phyloP scores from a whole-genome alignment of 495 filamentous ascomycete species.

The Aspergillus mulundensis region DNA sequence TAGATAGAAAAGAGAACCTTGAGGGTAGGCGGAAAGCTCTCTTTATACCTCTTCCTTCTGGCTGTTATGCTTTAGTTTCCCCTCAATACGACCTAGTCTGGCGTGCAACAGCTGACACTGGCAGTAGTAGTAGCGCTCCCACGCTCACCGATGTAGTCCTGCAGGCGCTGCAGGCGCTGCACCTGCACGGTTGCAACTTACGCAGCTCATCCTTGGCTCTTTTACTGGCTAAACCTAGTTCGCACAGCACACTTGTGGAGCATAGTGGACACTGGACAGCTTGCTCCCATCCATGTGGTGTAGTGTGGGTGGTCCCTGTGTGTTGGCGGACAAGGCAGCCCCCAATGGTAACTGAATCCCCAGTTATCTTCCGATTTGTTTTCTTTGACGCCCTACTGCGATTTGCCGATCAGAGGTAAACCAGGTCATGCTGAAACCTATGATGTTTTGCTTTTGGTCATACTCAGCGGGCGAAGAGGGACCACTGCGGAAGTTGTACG shows the following conservation, averaged over 20 bases:
- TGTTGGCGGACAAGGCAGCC: neutral
- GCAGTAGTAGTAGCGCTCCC: neutral
- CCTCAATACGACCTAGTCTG: neutral
- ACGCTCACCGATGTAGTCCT: neutral
- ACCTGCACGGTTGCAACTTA: neutral
- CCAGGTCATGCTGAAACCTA: constrained; percentile 1
- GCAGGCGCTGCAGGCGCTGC: neutral
- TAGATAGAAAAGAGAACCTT: neutral
- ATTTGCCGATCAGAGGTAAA: neutral
- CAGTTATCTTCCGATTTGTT: constrained; percentile 4
- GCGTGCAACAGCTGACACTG: neutral
- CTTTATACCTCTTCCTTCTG: neutral
- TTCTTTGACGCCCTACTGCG: constrained; percentile 1
- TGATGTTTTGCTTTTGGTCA: neutral
- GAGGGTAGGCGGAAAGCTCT: neutral
- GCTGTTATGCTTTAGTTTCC: neutral
- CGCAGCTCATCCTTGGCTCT: neutral
- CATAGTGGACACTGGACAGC: neutral
- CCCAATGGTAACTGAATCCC: neutral
- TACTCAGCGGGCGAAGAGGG: neutral
- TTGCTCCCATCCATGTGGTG: neutral
- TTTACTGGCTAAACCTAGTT: neutral
- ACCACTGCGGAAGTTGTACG: neutral
- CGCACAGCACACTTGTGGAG: neutral
- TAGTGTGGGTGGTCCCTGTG: neutral